phyloP scores from a whole-genome alignment of 2,329 filamentous ascomycete species.

The Colletotrichum destructivum region DNA sequence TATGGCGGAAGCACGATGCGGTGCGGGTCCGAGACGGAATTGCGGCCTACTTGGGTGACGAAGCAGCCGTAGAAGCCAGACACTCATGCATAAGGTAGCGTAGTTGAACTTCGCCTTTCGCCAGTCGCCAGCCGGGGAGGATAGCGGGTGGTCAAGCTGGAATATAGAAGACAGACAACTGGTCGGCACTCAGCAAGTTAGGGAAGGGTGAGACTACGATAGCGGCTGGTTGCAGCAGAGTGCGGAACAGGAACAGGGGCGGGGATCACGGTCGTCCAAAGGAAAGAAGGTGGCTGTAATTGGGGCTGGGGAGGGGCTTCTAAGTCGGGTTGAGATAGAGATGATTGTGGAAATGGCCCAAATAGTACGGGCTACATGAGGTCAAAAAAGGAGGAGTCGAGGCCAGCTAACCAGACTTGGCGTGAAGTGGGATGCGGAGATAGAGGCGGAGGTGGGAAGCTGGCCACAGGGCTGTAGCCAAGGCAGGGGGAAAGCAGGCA shows the following conservation, averaged over 20 bases:
- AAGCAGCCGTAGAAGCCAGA: background rate
- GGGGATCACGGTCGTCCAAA: background rate
- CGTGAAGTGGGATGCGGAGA: conserved; percentile 2
- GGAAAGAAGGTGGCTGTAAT: background rate
- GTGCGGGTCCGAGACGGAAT: conserved; percentile 18
- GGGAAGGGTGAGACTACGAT: background rate
- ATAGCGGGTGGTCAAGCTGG: background rate
- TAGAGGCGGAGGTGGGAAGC: background rate
- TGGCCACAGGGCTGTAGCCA: conserved; percentile 1
- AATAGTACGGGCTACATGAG: background rate
- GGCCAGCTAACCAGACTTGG: background rate
- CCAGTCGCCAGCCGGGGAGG: conserved; percentile 9
- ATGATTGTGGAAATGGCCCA: background rate
- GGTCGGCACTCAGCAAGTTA: background rate
- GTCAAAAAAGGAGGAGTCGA: background rate
- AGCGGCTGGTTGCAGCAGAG: background rate
- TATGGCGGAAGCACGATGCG: background rate
- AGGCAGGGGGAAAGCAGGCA: background rate
- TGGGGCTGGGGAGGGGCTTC: background rate
- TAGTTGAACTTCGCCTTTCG: background rate
- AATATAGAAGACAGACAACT: background rate
- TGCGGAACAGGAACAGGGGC: background rate
- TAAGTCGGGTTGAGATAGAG: background rate
- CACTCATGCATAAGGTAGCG: conserved; percentile 9
- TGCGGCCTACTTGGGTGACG: conserved; percentile 9